Evolutionary conservation across 2,329 filamentous ascomycete species (phyloP).

Genomic region (Trichocomaceae sp.): DNA sequence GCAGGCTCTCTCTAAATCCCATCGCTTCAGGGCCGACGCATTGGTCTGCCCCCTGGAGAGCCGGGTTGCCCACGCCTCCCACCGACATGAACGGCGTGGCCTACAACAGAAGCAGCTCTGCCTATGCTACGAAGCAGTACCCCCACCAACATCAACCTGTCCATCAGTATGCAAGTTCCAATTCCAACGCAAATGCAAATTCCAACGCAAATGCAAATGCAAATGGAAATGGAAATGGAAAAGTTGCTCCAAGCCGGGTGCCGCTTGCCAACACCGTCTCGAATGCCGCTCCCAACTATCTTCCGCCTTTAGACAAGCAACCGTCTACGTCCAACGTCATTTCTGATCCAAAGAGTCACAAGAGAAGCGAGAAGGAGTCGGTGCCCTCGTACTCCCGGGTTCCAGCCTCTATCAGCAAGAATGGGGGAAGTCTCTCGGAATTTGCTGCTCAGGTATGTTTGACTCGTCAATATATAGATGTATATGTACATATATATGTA

Average conservation of each 20-base stretch:
- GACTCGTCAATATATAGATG: neutral
- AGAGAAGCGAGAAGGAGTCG: slow-evolving; percentile 26
- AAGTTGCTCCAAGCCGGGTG: slow-evolving; percentile 1
- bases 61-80: slow-evolving; percentile 38
- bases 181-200: no score
- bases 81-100: slow-evolving; percentile 38
- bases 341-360: slow-evolving; percentile 20
- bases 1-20: slow-evolving; percentile 10
- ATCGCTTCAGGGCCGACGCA: slow-evolving; percentile 18
- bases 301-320: slow-evolving; percentile 19
- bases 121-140: slow-evolving; percentile 6
- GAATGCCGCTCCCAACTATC: slow-evolving; percentile 9
- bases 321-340: slow-evolving; percentile 22
- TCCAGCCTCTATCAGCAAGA: slow-evolving; percentile 66
- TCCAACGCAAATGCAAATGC: no score
- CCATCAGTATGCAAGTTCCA: neutral
- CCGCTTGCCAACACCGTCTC: slow-evolving; percentile 13
- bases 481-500: neutral
- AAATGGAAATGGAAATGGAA: neutral
- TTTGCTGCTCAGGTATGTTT: slow-evolving; percentile 68
- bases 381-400: slow-evolving; percentile 57
- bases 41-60: slow-evolving; percentile 34
- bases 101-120: slow-evolving; percentile 22
- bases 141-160: neutral
- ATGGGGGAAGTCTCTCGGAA: slow-evolving; percentile 69